These are phyloP conservation scores for Penicillium paneum DNA, from an alignment of 2,329 filamentous ascomycete genomes.

Conservation along the genomic window DNA sequence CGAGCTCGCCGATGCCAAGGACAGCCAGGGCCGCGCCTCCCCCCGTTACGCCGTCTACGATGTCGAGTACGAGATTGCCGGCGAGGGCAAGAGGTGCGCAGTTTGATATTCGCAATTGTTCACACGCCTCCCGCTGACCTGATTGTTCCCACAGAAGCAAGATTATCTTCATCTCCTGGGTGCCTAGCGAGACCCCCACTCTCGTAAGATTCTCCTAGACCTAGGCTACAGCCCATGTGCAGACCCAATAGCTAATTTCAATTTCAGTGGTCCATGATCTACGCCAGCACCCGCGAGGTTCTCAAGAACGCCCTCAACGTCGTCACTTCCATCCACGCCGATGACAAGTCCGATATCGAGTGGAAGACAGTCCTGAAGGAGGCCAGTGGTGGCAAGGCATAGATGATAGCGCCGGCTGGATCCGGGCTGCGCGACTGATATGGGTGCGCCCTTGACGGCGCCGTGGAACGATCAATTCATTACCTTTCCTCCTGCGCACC, in stretches of 20 bases:
- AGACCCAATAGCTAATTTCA: conserved; percentile 15
- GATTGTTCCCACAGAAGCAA: conserved; percentile 41
- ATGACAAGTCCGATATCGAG: conserved; percentile 43
- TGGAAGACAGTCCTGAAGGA: conserved; percentile 41
- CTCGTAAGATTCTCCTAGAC: conserved; percentile 33
- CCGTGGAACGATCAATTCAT: conserved; percentile 29
- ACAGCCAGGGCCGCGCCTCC: conserved; percentile 43
- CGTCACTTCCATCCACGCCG: conserved; percentile 40
- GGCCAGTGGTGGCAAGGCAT: conserved; percentile 44
- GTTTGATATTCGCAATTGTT: neutral
- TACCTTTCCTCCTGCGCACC: conserved; percentile 31
- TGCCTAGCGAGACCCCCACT: conserved; percentile 40
- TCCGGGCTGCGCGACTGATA: conserved; percentile 31
- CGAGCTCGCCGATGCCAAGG: conserved; percentile 44
- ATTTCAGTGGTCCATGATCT: conserved; percentile 48
- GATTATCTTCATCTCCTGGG: conserved; percentile 52
- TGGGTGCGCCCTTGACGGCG: conserved; percentile 22
- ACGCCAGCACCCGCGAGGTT: conserved; percentile 49
- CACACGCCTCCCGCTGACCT: conserved; percentile 14
- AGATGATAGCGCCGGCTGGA: conserved; percentile 36
- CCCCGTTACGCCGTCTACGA: conserved; percentile 52
- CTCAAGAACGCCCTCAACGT: conserved; percentile 50
- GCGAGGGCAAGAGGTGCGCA: conserved; percentile 49
- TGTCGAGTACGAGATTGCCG: conserved; percentile 49
- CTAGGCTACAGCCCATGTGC: neutral